phyloP scores from a whole-genome alignment of 2,329 filamentous ascomycete species.

The Penicillium sp. region DNA sequence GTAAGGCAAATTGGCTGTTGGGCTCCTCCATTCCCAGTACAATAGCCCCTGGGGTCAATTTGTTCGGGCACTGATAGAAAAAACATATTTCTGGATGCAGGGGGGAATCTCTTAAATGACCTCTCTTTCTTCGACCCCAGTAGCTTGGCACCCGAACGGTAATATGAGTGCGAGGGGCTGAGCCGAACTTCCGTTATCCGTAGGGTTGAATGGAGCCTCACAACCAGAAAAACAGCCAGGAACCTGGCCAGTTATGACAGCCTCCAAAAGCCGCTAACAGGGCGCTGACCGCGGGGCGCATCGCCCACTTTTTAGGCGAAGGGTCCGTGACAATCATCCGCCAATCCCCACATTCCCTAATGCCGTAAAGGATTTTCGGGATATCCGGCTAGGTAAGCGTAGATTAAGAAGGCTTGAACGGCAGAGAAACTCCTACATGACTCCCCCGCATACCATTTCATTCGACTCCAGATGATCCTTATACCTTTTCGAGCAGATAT shows the following conservation, averaged over 20 bases:
- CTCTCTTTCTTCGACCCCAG: neutral
- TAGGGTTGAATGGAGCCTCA: neutral
- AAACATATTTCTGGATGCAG: neutral
- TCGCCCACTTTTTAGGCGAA: neutral
- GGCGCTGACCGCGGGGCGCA: neutral
- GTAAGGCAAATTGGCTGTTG: neutral
- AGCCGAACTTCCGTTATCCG: neutral
- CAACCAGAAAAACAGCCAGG: neutral
- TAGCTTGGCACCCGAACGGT: neutral
- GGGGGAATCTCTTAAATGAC: neutral
- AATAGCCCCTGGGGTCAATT: neutral
- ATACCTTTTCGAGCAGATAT: no score
- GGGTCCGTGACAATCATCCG: neutral
- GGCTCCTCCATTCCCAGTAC: neutral
- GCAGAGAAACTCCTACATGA: no score
- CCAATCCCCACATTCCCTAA: no score
- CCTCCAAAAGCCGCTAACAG: neutral
- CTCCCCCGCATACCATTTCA: no score
- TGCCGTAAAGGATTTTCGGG: no score
- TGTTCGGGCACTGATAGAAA: neutral
- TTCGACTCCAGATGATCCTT: no score
- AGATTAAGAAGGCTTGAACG: no score
- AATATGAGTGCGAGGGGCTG: neutral
- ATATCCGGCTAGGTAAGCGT: no score
- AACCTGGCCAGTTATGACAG: neutral